These are phyloP conservation scores for Aurifilum marmelostoma DNA, from an alignment of 2,329 filamentous ascomycete species.

Conservation along the genomic window DNA sequence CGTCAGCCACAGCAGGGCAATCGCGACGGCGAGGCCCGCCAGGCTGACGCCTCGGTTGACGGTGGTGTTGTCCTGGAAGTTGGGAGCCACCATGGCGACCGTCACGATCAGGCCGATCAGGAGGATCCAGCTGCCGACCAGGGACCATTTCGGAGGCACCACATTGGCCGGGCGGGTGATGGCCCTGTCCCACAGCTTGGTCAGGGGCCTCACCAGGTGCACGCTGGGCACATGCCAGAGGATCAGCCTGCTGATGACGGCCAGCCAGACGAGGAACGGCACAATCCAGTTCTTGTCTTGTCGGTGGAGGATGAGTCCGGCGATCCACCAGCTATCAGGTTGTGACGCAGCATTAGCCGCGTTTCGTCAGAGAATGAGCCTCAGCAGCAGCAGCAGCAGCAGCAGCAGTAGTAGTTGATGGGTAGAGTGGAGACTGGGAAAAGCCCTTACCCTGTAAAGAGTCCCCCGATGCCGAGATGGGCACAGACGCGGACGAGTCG, in stretches of 20 bases:
- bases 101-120: constrained; percentile 76
- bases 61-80: constrained; percentile 75
- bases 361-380: too few relatives aligned
- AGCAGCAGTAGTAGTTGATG: neutral
- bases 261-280: constrained; percentile 81
- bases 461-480: constrained; percentile 11
- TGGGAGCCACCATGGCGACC: constrained; percentile 74
- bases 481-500: constrained; percentile 8
- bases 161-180: constrained; percentile 60
- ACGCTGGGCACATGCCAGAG: constrained; percentile 73
- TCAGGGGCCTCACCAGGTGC: constrained; percentile 67
- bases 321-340: constrained; percentile 71
- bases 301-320: constrained; percentile 72
- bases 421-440: neutral
- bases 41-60: constrained; percentile 80
- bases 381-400: too few relatives aligned
- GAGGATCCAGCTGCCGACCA: constrained; percentile 63
- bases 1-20: constrained; percentile 68
- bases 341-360: neutral
- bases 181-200: constrained; percentile 68
- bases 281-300: constrained; percentile 78
- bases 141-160: constrained; percentile 69
- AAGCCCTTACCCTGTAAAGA: constrained; percentile 15
- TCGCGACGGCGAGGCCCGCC: constrained; percentile 74
- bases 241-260: constrained; percentile 72